These are phyloP conservation scores for Dichotomocladium elegans DNA, from an alignment of 371 early-diverging fungal species.

Conservation along the genomic window DNA sequence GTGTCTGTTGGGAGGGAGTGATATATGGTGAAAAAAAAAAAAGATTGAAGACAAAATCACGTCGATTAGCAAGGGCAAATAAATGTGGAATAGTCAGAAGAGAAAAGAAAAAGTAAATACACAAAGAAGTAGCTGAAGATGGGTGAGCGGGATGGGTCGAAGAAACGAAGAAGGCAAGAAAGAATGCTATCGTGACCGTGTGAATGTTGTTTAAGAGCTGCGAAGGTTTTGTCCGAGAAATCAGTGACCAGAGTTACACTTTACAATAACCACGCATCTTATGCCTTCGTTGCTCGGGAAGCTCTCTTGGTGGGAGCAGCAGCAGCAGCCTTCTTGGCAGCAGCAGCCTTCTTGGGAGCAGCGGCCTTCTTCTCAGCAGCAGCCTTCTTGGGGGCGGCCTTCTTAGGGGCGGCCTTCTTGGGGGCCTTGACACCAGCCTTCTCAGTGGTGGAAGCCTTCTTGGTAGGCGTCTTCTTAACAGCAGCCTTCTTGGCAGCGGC, in stretches of 20 bases:
- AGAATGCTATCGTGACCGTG: too few relatives aligned
- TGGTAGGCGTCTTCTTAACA: constrained; percentile 34
- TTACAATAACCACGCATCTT: too few relatives aligned
- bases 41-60: not conserved
- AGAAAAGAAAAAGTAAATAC: constrained; percentile 5
- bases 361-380: constrained; percentile 34
- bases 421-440: constrained; percentile 25
- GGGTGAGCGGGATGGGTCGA: too few relatives aligned
- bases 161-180: too few relatives aligned
- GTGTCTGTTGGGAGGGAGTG: too few relatives aligned
- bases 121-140: not conserved
- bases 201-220: too few relatives aligned
- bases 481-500: constrained; percentile 35
- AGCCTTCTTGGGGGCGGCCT: constrained; percentile 49
- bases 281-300: constrained; percentile 19
- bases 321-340: constrained; percentile 37
- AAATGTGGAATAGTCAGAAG: not conserved
- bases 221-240: too few relatives aligned
- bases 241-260: too few relatives aligned
- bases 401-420: constrained; percentile 53
- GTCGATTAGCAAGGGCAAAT: not conserved
- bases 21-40: not conserved
- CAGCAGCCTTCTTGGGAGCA: constrained; percentile 28
- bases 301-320: constrained; percentile 13
- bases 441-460: constrained; percentile 40